Evolutionary conservation across 1,284 basidiomycete genomes (phyloP), one percentile per base, ranked within the genome.

Genomic region (Thelephora terrestris): DNA sequence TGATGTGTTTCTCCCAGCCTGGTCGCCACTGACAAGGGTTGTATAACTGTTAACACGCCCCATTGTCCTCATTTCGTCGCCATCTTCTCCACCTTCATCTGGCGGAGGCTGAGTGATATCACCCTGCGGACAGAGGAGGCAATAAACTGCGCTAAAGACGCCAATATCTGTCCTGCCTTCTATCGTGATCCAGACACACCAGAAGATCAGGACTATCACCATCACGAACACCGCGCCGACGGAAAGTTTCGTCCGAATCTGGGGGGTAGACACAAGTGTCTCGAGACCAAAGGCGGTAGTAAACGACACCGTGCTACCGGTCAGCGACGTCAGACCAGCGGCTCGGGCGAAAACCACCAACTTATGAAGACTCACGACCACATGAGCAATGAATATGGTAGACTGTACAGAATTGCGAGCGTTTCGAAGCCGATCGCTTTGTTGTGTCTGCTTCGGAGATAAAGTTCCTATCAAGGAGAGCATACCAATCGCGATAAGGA

Each of bases 351-450:
- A 12, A 25, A 4, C n/a, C 5, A 45, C 43, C 5, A 3, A 17
- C 5, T 9, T n/a, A 2, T 18, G 3, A 6, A 3, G 24, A 63
- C 69, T 53, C 50, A 74, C 73, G 66, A 66, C 70, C 70, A 75
- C 64, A 75, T 67, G 9, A 74, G 58, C 29, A 74, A 52, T 14
- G 68, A 66, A 49, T 69, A 74, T 0, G 74, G 73, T 17, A 75
- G 55, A 36, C 69, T 68, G 55, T 71, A 73, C 54, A 75, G 61
- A 25, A 74, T 56, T 1, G 71, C 69, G 16, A 75, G 59, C 5
- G 62, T 62, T 52, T 74, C 69, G 10, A 74, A 57, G 0, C 72
- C 68, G 34, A 61, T 53, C 16, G 57, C 51, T 1, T 52, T 48
- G 39, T 65, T 58, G 9, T 52, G 56, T 37, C 58, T 58, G 5